Evolutionary conservation across 2,329 filamentous ascomycete genomes (phyloP).

Genomic region (Cercospora beticola): DNA sequence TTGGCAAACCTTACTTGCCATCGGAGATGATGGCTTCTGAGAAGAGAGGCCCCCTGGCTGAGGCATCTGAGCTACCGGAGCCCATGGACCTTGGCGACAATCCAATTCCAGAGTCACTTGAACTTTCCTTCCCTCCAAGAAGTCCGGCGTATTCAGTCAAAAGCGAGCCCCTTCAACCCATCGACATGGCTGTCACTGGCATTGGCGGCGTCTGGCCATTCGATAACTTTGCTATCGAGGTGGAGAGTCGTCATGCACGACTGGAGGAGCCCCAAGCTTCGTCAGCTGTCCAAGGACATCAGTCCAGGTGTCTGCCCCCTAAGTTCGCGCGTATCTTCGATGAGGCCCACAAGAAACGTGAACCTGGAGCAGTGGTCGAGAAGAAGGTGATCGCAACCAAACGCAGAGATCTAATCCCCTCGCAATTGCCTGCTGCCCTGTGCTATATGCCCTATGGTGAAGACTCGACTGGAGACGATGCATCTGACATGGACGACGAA

Average conservation of each 20-base stretch:
- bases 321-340: slow-evolving; percentile 40
- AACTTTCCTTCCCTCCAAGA: slow-evolving; percentile 41
- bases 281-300: neutral
- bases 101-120: slow-evolving; percentile 37
- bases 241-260: slow-evolving; percentile 40
- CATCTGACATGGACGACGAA: slow-evolving; percentile 40
- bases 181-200: slow-evolving; percentile 53
- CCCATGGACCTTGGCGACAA: slow-evolving; percentile 41
- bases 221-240: slow-evolving; percentile 55
- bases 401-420: slow-evolving; percentile 59
- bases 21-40: slow-evolving; percentile 26
- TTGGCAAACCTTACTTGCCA: slow-evolving; percentile 19
- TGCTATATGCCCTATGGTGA: slow-evolving; percentile 44
- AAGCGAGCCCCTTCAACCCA: slow-evolving; percentile 23
- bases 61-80: slow-evolving; percentile 33
- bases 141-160: slow-evolving; percentile 27
- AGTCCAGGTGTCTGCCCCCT: slow-evolving; percentile 30
- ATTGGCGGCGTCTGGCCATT: slow-evolving; percentile 62
- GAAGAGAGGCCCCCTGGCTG: slow-evolving; percentile 35
- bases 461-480: slow-evolving; percentile 38
- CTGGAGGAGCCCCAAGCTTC: slow-evolving; percentile 22
- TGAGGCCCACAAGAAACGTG: slow-evolving; percentile 9
- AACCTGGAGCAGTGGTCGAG: slow-evolving; percentile 52
- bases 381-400: slow-evolving; percentile 67
- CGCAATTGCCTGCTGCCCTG: slow-evolving; percentile 46